Evolutionary conservation across 441 rosid genomes (phyloP).

Genomic region (Syzygium syzygioides): DNA sequence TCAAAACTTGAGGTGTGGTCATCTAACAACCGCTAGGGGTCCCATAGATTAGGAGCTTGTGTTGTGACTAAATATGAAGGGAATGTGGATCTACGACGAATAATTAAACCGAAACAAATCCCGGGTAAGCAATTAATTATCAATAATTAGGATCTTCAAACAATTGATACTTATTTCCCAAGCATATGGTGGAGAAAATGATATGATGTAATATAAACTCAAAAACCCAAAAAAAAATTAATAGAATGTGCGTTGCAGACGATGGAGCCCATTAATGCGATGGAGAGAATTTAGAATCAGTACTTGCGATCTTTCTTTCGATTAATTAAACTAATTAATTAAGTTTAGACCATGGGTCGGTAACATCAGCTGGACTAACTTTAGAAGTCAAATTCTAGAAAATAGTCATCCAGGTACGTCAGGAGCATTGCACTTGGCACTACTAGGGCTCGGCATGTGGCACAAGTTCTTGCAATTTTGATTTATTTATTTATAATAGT

Average conservation of each 20-base stretch:
- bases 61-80: not conserved
- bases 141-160: not conserved
- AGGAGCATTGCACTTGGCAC: not conserved
- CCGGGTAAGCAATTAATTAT: not conserved
- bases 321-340: not conserved
- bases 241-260: not conserved
- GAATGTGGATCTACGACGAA: not conserved
- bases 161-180: not conserved
- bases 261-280: not conserved
- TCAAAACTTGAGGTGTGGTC: not conserved
- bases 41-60: not conserved
- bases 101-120: not conserved
- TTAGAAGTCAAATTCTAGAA: not conserved
- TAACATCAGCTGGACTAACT: not conserved
- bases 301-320: not conserved
- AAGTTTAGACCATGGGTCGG: not conserved
- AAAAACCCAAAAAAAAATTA: not conserved
- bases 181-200: not conserved
- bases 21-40: not conserved
- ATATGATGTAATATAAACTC: not conserved
- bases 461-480: not conserved
- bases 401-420: not conserved
- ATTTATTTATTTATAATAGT: not conserved
- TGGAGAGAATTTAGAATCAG: not conserved
- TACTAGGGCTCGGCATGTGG: conserved; percentile 34